Evolutionary conservation across 2,329 filamentous ascomycete genomes (phyloP).

Genomic region (Knoxdaviesia proteae): DNA sequence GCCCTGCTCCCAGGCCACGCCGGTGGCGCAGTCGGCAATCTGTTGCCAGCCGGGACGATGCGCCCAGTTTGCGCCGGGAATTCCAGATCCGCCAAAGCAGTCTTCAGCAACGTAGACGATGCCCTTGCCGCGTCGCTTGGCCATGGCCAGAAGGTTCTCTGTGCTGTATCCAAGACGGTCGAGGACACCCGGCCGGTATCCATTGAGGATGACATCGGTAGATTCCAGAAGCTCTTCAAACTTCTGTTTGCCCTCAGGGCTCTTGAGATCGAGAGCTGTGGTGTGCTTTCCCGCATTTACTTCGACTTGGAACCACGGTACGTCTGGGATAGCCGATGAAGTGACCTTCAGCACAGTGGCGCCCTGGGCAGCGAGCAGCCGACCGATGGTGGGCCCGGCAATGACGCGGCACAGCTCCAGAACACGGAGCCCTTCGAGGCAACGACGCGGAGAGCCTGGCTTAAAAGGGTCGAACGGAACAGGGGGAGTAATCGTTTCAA

Average conservation of each 20-base stretch:
- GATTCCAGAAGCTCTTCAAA: slow-evolving; percentile 40
- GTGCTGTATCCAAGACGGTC: slow-evolving; percentile 8
- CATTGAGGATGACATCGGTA: slow-evolving; percentile 45
- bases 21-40: slow-evolving; percentile 40
- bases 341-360: slow-evolving; percentile 56
- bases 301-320: slow-evolving; percentile 53
- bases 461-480: slow-evolving; percentile 13
- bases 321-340: slow-evolving; percentile 43
- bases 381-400: slow-evolving; percentile 51
- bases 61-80: slow-evolving; percentile 33
- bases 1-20: slow-evolving; percentile 41
- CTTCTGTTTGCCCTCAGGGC: slow-evolving; percentile 23
- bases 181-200: slow-evolving; percentile 46
- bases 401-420: slow-evolving; percentile 59
- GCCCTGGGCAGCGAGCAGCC: slow-evolving; percentile 54
- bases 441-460: too few species aligned
- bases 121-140: slow-evolving; percentile 33
- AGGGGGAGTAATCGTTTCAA: slow-evolving; percentile 28
- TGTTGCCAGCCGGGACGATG: slow-evolving; percentile 49
- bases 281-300: slow-evolving; percentile 53
- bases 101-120: slow-evolving; percentile 51
- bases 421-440: slow-evolving; percentile 42
- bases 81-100: slow-evolving; percentile 33
- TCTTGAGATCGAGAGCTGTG: slow-evolving; percentile 40
- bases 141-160: slow-evolving; percentile 15